Percentiles rank a stretch among this genome's conserved stretches.
phyloP scores from a whole-genome alignment of 208 protist species.

The Trypanosoma mega region DNA sequence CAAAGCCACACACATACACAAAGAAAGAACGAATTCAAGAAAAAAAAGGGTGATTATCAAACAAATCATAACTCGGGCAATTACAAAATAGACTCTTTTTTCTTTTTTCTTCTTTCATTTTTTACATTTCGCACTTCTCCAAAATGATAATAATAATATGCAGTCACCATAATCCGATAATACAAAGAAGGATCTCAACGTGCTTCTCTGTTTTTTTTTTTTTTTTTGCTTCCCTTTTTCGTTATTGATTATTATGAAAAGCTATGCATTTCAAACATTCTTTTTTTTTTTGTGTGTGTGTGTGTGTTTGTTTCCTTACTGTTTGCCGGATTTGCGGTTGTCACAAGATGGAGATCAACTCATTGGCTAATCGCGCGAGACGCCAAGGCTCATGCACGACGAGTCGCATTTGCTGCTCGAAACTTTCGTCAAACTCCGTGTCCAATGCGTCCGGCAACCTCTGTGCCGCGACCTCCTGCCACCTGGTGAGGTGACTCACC shows the following conservation, averaged over 20 bases:
- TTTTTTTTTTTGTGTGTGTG: too few relatives aligned
- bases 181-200: background rate
- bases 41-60: background rate
- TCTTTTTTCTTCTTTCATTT: background rate
- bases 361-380: constrained; percentile 37
- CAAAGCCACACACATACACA: background rate
- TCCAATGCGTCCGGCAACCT: constrained; percentile 26
- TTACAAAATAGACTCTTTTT: background rate
- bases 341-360: too few relatives aligned
- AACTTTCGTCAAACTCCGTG: constrained; percentile 29
- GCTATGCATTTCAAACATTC: too few relatives aligned
- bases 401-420: constrained; percentile 20
- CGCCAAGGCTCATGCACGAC: constrained; percentile 28
- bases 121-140: background rate
- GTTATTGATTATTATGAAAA: too few relatives aligned
- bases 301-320: too few relatives aligned
- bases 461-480: constrained; percentile 35
- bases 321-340: too few relatives aligned
- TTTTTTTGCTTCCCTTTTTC: too few relatives aligned
- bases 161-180: background rate
- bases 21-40: background rate
- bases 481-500: constrained; percentile 25
- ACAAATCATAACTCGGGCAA: background rate
- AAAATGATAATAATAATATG: background rate
- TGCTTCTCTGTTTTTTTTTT: background rate